These are phyloP conservation scores for Mycothermus thermophilus DNA, from an alignment of 495 filamentous ascomycete species.

Conservation along the genomic window DNA sequence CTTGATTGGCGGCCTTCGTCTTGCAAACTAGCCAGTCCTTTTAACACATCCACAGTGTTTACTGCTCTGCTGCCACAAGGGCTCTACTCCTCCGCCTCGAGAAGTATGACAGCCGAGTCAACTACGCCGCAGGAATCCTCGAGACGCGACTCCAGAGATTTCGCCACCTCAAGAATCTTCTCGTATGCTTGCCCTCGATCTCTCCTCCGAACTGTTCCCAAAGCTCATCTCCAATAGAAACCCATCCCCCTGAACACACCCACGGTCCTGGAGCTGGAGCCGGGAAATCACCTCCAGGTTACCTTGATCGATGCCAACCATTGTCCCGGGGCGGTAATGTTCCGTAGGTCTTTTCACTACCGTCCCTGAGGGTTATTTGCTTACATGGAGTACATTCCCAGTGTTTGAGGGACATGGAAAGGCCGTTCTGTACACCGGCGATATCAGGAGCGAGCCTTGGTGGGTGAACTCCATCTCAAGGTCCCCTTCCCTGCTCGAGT, in stretches of 20 bases:
- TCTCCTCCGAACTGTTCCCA: conserved; percentile 4
- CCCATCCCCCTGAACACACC: conserved; percentile 77
- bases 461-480: conserved; percentile 44
- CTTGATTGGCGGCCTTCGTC: too few relatives aligned
- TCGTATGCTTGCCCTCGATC: conserved; percentile 27
- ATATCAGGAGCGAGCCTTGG: conserved; percentile 60
- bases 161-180: conserved; percentile 56
- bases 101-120: conserved; percentile 62
- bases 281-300: conserved; percentile 52
- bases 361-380: background rate
- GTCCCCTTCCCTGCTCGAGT: conserved; percentile 64
- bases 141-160: conserved; percentile 57
- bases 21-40: too few relatives aligned
- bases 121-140: conserved; percentile 63
- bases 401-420: conserved; percentile 67
- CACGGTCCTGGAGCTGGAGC: conserved; percentile 59
- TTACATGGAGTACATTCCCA: conserved; percentile 6
- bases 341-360: conserved; percentile 35
- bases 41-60: conserved; percentile 54
- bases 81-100: conserved; percentile 67
- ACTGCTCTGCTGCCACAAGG: conserved; percentile 74
- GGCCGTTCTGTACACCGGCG: conserved; percentile 81
- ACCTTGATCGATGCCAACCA: conserved; percentile 90
- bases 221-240: conserved; percentile 34
- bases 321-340: conserved; percentile 86